Evolutionary conservation across 352 stramenopile species (phyloP).

Genomic region (Phytophthora melonis): DNA sequence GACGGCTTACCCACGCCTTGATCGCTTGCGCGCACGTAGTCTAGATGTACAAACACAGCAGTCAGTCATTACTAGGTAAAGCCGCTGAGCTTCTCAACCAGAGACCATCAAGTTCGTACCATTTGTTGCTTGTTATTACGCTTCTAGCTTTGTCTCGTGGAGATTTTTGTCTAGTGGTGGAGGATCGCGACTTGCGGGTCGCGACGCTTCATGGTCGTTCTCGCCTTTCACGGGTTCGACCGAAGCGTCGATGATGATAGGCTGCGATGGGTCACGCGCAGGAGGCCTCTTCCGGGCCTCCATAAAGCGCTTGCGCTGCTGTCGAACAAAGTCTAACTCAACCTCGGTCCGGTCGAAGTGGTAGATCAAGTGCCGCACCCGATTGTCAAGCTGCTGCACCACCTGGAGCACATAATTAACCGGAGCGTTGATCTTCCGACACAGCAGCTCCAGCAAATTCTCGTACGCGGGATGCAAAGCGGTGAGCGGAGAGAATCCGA

Average conservation of each 20-base stretch:
- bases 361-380: conserved; percentile 40
- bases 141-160: not conserved
- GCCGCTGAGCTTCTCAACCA: no score
- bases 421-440: conserved; percentile 67
- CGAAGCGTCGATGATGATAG: conserved; percentile 3
- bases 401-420: conserved; percentile 52
- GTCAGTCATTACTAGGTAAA: not conserved
- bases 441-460: conserved; percentile 67
- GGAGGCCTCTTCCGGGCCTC: not conserved
- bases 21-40: conserved; percentile 94
- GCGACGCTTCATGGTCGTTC: conserved; percentile 31
- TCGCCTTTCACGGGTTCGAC: not conserved
- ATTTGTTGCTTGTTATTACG: conserved; percentile 18
- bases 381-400: conserved; percentile 42
- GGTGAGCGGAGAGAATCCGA: not conserved
- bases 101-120: conserved; percentile 8
- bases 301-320: conserved; percentile 27
- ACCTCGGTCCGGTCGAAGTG: conserved; percentile 36
- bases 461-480: conserved; percentile 67
- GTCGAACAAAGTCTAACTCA: conserved; percentile 22
- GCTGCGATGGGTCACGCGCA: no score
- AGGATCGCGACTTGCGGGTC: conserved; percentile 25
- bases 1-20: conserved; percentile 87
- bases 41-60: conserved; percentile 36
- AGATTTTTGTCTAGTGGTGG: conserved; percentile 6